Percentiles rank a stretch among this genome's conserved stretches.
Conservation (phyloP, 495 filamentous ascomycete genomes). For the Tuber umbilicatum region DNA sequence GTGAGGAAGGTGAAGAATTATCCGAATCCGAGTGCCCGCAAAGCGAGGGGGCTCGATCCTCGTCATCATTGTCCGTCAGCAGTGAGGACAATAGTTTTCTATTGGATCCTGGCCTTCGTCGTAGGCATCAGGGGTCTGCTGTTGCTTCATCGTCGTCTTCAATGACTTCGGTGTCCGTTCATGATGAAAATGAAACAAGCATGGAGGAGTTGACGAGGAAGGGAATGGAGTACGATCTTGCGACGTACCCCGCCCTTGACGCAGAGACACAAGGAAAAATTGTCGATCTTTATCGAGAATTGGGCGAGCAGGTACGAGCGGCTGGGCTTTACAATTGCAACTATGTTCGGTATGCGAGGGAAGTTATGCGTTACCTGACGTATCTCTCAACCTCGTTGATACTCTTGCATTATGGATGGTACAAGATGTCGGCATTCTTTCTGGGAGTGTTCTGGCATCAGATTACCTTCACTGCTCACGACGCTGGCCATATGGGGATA, state of each 20-base stretch:
- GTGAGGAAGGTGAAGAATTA: conserved; percentile 34
- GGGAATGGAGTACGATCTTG: conserved; percentile 67
- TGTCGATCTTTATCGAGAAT: conserved; percentile 66
- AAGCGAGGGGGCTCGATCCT: conserved; percentile 28
- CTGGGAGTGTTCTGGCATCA: conserved; percentile 92
- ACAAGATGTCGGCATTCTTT: conserved; percentile 63
- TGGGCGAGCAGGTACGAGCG: conserved; percentile 62
- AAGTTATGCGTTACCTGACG: conserved; percentile 62
- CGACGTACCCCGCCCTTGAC: conserved; percentile 78
- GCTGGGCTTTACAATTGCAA: conserved; percentile 81
- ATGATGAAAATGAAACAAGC: conserved; percentile 56
- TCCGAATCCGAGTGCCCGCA: conserved; percentile 39
- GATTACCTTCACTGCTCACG: conserved; percentile 88
- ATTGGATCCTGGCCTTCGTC: conserved; percentile 38
- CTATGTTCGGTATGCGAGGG: conserved; percentile 73
- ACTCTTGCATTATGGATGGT: conserved; percentile 69
- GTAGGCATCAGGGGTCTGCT: conserved; percentile 36
- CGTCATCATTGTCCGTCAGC: conserved; percentile 43
- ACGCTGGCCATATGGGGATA: conserved; percentile 96
- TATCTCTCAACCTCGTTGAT: conserved; percentile 59
- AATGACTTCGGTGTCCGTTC: conserved; percentile 46
- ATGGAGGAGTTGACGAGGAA: conserved; percentile 68
- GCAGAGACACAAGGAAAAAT: conserved; percentile 67
- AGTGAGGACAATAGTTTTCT: conserved; percentile 38
- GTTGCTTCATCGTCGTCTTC: conserved; percentile 40